These are phyloP conservation scores for Lentinula guzmanii DNA, from an alignment of 768 basidiomycete species.

Conservation along the genomic window DNA sequence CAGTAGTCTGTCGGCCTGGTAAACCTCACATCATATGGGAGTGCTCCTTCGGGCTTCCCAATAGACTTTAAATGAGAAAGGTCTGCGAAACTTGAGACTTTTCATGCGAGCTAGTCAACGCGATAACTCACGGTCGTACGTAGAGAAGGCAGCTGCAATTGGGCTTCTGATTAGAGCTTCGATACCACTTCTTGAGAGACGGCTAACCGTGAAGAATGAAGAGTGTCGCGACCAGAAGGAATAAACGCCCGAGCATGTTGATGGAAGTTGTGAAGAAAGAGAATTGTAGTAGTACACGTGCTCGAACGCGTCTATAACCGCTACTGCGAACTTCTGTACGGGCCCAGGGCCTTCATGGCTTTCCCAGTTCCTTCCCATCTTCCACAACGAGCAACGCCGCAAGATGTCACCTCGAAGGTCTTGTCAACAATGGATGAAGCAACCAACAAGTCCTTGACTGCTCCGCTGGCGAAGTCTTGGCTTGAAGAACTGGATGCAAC, in stretches of 20 bases:
- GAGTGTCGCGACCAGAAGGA: constrained; percentile 41
- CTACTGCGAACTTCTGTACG: not conserved
- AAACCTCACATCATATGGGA: constrained; percentile 53
- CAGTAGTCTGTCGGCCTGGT: not conserved
- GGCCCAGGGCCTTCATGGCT: constrained; percentile 44
- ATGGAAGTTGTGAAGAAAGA: not conserved
- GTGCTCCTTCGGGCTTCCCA: constrained; percentile 58
- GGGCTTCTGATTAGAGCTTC: not conserved
- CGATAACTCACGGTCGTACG: constrained; percentile 63
- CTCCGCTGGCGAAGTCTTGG: constrained; percentile 63
- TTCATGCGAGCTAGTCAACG: not conserved
- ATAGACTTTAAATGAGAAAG: constrained; percentile 72
- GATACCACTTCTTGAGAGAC: not conserved
- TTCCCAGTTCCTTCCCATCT: constrained; percentile 70
- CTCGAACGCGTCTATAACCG: constrained; percentile 1
- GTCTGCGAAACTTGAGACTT: constrained; percentile 34
- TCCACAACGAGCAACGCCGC: constrained; percentile 52
- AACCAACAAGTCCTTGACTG: constrained; percentile 49
- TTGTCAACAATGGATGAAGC: constrained; percentile 65
- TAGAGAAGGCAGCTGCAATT: constrained; percentile 65
- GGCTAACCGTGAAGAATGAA: constrained; percentile 49
- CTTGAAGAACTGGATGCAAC: constrained; percentile 65
- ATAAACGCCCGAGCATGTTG: constrained; percentile 39
- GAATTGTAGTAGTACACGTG: constrained; percentile 4
- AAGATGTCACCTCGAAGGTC: constrained; percentile 68